These are phyloP conservation scores for Scutellaria baicalensis DNA, from an alignment of 257 asterid genomes.

Conservation along the genomic window DNA sequence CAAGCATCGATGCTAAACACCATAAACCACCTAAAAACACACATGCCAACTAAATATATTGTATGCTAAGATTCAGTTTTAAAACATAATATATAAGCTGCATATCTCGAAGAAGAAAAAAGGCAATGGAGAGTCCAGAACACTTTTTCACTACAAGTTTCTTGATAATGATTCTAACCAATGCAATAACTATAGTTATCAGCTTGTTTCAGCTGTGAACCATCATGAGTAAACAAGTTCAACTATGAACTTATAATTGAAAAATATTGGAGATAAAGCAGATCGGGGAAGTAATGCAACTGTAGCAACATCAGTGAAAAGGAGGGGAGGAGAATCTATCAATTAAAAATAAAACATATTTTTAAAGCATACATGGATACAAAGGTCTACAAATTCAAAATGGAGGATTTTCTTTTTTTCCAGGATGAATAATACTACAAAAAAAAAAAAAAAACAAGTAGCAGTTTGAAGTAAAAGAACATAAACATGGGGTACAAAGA, in stretches of 20 bases:
- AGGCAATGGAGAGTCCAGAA: background rate
- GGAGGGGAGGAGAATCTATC: background rate
- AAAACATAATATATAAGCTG: background rate
- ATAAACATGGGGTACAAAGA: background rate
- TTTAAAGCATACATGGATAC: background rate
- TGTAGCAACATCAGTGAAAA: background rate
- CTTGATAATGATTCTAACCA: background rate
- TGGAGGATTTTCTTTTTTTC: background rate
- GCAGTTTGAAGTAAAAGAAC: conserved; percentile 3
- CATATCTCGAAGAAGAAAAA: conserved; percentile 3
- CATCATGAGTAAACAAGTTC: background rate
- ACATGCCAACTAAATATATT: background rate
- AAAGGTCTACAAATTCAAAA: background rate
- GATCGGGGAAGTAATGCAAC: background rate
- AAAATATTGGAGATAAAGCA: background rate
- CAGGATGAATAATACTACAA: background rate
- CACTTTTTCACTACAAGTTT: background rate
- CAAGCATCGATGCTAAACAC: background rate
- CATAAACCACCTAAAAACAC: background rate
- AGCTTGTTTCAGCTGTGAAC: conserved; percentile 4
- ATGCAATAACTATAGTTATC: background rate
- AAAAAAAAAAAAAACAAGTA: background rate
- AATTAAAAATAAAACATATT: background rate
- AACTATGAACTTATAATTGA: background rate
- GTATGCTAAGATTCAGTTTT: background rate